Base-by-base conservation (phyloP, 257 asterid species). In the Nicotiana attenuata region DNA sequence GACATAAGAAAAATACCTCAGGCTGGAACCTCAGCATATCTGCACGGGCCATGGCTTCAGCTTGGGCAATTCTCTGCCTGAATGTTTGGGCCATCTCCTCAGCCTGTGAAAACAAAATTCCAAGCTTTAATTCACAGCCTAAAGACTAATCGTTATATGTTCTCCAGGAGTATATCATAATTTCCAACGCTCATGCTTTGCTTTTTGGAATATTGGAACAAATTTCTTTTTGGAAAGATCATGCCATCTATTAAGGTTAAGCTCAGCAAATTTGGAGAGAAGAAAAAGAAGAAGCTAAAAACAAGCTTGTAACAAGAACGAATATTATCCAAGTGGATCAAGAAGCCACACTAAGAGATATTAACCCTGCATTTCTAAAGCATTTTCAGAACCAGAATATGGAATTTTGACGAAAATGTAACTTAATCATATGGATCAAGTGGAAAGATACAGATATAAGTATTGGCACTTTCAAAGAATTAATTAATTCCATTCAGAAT, bases 1-100 rank as follows among this genome's bases (percentile, higher is more conserved):
- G 17, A 59, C 20, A 17, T 0, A 73, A 45, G 14, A 59, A 26
- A 17, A 78, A 41, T 90, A 95, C 98, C 97, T 96, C 99, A 11
- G 97, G 97, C 81, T 95, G 99, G 91, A 95, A 95, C 81, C 99
- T 89, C 63, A 94, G 94, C 95, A 96, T 96, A 83, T 96, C 99
- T 57, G 97, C 98, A 80, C 99, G 97, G 82, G 99, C 99, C 99
- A 94, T 92, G 86, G 99, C 99, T 92, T 94, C 99, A 14, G 98
- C 99, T 85, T 96, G 99, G 83, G 99, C 99, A 84, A 96, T 96
- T 88, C 99, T 90, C 89, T 94, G 98, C 90, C 98, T 93, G 93
- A 96, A 96, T 45, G 99, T 94, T 90, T 94, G 98, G 78, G 97
- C 98, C 99, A 94, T 96, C 95, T 96, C 99, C 86, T 96, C 99